A percentile compares a stretch with the other conserved stretches of the same genome.
phyloP scores from a whole-genome alignment of 2,329 filamentous ascomycete species.

The Verticillium zaregamsianum region DNA sequence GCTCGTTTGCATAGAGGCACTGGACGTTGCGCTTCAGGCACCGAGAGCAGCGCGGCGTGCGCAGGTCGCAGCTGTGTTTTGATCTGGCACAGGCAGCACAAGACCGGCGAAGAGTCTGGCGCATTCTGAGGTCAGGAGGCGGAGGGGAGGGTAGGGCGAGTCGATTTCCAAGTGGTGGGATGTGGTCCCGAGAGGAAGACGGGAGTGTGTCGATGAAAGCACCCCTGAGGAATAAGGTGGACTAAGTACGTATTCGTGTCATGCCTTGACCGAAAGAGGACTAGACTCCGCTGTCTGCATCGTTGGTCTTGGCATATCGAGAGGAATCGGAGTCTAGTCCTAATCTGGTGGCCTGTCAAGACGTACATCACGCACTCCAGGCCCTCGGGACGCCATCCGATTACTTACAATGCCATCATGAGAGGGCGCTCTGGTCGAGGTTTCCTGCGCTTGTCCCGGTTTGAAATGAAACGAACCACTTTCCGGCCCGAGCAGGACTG shows the following conservation, averaged over 20 bases:
- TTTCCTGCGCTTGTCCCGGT: background rate
- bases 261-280: conserved; percentile 16
- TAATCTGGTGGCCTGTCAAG: conserved; percentile 9
- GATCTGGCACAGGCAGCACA: conserved; percentile 52
- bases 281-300: conserved; percentile 22
- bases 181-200: background rate
- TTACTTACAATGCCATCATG: background rate
- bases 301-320: conserved; percentile 1
- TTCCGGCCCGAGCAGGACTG: background rate
- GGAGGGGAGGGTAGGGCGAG: background rate
- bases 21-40: conserved; percentile 42
- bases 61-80: conserved; percentile 53
- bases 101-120: conserved; percentile 51
- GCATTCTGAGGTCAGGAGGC: conserved; percentile 34
- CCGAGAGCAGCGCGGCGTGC: conserved; percentile 49
- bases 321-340: conserved; percentile 27
- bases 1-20: conserved; percentile 52
- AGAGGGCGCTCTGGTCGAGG: background rate
- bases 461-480: background rate
- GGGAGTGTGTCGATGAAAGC: background rate
- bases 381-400: background rate
- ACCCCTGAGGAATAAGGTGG: background rate
- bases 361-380: background rate
- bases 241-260: background rate
- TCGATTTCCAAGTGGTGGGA: background rate